phyloP scores from a whole-genome alignment of 805 yeast genomes.

The Jamesozyma gamospora region DNA sequence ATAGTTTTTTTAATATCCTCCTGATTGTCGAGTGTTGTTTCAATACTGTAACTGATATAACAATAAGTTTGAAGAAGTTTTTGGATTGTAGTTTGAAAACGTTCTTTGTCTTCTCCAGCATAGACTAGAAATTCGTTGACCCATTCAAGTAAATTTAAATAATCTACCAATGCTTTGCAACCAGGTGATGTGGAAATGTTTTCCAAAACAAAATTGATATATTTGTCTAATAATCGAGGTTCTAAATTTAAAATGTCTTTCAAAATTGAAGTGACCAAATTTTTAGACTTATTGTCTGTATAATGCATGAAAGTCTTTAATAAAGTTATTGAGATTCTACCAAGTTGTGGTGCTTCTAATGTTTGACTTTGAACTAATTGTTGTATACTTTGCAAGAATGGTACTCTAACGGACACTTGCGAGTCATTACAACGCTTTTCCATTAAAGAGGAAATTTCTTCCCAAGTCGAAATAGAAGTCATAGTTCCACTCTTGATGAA shows the following conservation, averaged over 20 bases:
- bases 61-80: conserved; percentile 34
- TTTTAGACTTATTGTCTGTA: conserved; percentile 41
- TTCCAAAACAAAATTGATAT: conserved; percentile 32
- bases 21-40: conserved; percentile 19
- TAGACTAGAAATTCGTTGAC: conserved; percentile 30
- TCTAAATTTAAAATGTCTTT: conserved; percentile 28
- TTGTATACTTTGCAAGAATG: conserved; percentile 20
- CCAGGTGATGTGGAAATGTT: conserved; percentile 25
- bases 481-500: conserved; percentile 1
- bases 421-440: conserved; percentile 18
- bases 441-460: conserved; percentile 15
- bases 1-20: conserved; percentile 13
- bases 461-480: conserved; percentile 13
- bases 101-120: conserved; percentile 11
- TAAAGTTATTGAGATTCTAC: conserved; percentile 28
- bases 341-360: conserved; percentile 17
- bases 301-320: conserved; percentile 42
- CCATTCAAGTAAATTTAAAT: conserved; percentile 53
- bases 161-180: conserved; percentile 46
- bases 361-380: conserved; percentile 12
- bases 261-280: conserved; percentile 34
- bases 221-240: conserved; percentile 28
- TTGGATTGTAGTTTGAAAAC: conserved; percentile 27
- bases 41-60: conserved; percentile 23
- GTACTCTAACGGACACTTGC: conserved; percentile 16